These are phyloP conservation scores for Triticum monococcum DNA, from an alignment of 176 grass and related monocot species.

Conservation along the genomic window DNA sequence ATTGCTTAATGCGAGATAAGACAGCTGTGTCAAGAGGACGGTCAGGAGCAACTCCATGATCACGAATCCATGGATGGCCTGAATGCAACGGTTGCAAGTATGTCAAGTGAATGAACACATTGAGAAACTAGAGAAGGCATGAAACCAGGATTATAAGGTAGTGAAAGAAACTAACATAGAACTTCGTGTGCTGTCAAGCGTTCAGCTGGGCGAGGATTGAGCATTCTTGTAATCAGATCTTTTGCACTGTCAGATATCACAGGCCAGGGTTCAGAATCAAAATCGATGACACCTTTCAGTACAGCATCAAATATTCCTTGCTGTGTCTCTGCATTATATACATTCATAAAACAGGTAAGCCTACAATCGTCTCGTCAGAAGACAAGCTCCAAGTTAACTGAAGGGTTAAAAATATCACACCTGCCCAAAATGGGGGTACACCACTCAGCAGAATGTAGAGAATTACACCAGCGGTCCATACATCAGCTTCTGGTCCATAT, in stretches of 20 bases:
- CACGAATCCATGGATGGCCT: slow-evolving; percentile 97
- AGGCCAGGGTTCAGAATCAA: slow-evolving; percentile 95
- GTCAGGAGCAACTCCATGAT: slow-evolving; percentile 96
- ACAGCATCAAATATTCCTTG: slow-evolving; percentile 99
- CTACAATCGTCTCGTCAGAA: neutral
- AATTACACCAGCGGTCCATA: slow-evolving; percentile 93
- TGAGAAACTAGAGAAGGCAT: neutral
- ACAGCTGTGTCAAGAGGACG: slow-evolving; percentile 92
- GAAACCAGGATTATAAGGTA: slow-evolving; percentile 1
- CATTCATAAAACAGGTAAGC: slow-evolving; percentile 26
- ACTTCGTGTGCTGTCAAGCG: slow-evolving; percentile 92
- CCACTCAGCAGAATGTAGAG: slow-evolving; percentile 90
- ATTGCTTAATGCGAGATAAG: slow-evolving; percentile 95
- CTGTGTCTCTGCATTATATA: slow-evolving; percentile 75
- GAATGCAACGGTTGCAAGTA: slow-evolving; percentile 37
- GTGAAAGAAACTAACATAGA: slow-evolving; percentile 69
- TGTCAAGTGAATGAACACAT: slow-evolving; percentile 4
- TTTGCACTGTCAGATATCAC: slow-evolving; percentile 95
- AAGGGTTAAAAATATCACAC: neutral
- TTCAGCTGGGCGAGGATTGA: slow-evolving; percentile 55
- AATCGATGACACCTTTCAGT: slow-evolving; percentile 89
- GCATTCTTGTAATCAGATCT: slow-evolving; percentile 91
- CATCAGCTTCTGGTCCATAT: slow-evolving; percentile 85
- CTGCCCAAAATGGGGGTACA: slow-evolving; percentile 86
- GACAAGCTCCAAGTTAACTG: neutral